These are phyloP conservation scores for Trichocladium antarcticum DNA, from an alignment of 495 filamentous ascomycete species.

Conservation along the genomic window DNA sequence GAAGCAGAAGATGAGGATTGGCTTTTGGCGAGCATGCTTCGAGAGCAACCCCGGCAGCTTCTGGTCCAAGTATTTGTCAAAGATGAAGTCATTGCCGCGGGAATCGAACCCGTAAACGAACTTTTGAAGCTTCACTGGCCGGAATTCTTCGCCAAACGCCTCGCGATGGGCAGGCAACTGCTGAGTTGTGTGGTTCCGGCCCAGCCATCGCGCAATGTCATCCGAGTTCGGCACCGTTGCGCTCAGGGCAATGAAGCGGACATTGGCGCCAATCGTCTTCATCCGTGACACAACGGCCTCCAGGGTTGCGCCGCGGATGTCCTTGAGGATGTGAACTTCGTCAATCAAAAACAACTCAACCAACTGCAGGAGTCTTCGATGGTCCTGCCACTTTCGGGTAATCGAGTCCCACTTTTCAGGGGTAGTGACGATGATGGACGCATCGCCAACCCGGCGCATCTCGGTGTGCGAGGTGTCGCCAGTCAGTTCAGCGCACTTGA, in stretches of 20 bases:
- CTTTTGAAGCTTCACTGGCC: conserved; percentile 79
- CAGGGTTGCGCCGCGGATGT: conserved; percentile 75
- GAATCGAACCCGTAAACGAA: conserved; percentile 65
- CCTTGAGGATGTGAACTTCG: conserved; percentile 92
- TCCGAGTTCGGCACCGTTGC: conserved; percentile 88
- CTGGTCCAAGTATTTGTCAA: conserved; percentile 66
- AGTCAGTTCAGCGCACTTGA: conserved; percentile 77
- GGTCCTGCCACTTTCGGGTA: conserved; percentile 91
- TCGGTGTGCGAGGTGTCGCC: conserved; percentile 77
- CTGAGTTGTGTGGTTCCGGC: conserved; percentile 55
- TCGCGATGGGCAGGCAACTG: conserved; percentile 60
- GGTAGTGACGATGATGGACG: conserved; percentile 89
- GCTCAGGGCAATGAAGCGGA: conserved; percentile 85
- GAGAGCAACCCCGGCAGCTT: conserved; percentile 68
- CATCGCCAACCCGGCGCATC: conserved; percentile 61
- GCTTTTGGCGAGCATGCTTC: conserved; percentile 67
- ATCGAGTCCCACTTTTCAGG: conserved; percentile 99
- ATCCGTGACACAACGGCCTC: conserved; percentile 96
- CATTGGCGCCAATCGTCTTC: conserved; percentile 79
- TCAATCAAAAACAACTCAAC: conserved; percentile 91
- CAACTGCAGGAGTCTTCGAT: conserved; percentile 68
- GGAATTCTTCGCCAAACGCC: conserved; percentile 82
- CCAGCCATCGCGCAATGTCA: conserved; percentile 89
- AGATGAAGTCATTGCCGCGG: conserved; percentile 67
- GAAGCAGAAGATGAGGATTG: conserved; percentile 88